A percentile compares a stretch with the other conserved stretches of the same genome.
These are phyloP conservation scores for Novymonas esmeraldas DNA, from an alignment of 208 protist species.

Conservation along the genomic window DNA sequence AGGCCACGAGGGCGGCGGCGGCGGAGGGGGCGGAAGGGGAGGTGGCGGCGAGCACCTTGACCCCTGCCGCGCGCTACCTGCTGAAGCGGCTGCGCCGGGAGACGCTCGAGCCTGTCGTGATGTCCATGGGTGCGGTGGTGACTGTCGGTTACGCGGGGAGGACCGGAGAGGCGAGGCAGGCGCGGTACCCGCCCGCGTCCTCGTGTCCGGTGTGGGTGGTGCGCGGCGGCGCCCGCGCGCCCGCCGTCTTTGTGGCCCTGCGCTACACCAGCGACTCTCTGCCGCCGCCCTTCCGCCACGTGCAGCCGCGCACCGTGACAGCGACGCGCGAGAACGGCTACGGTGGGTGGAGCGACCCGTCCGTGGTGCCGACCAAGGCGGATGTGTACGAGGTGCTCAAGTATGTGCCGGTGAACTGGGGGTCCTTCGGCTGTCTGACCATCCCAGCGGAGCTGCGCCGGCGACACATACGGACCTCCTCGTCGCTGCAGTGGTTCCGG, in stretches of 20 bases:
- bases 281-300: slow-evolving; percentile 49
- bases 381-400: slow-evolving; percentile 85
- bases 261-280: slow-evolving; percentile 29
- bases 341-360: slow-evolving; percentile 65
- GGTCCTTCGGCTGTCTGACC: slow-evolving; percentile 60
- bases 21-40: not conserved
- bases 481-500: slow-evolving; percentile 72
- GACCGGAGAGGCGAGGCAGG: not conserved
- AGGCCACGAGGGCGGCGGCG: slow-evolving; percentile 1
- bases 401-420: slow-evolving; percentile 88
- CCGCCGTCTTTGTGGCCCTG: slow-evolving; percentile 36
- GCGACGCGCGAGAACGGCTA: slow-evolving; percentile 59
- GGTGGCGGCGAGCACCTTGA: not conserved
- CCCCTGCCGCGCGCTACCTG: not conserved
- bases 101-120: slow-evolving; percentile 18
- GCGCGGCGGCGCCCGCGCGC: not conserved
- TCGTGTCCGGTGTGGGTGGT: slow-evolving; percentile 26
- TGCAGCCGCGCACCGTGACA: slow-evolving; percentile 27
- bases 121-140: slow-evolving; percentile 18
- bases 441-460: slow-evolving; percentile 60
- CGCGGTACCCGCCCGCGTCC: slow-evolving; percentile 2
- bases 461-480: slow-evolving; percentile 66
- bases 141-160: not conserved
- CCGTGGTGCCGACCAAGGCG: slow-evolving; percentile 57
- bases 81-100: slow-evolving; percentile 10